phyloP scores from a whole-genome alignment of 2,329 filamentous ascomycete genomes.

The Cladophialophora yegresii region DNA sequence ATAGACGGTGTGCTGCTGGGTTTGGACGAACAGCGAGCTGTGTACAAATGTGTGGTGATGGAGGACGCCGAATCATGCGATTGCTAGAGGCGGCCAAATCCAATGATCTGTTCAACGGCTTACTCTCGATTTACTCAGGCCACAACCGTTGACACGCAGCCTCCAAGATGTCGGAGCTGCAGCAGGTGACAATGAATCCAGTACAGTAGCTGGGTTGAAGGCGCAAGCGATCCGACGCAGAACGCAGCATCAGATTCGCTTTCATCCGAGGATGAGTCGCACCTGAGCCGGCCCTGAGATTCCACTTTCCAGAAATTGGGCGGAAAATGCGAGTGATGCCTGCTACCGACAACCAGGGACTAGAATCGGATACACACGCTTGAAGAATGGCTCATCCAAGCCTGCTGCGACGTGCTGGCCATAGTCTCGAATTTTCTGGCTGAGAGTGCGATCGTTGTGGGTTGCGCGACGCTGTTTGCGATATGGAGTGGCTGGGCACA shows the following conservation, averaged over 20 bases:
- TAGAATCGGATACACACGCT: conserved; percentile 8
- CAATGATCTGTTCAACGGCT: neutral
- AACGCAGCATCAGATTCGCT: neutral
- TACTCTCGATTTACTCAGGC: neutral
- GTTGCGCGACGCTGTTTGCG: conserved; percentile 4
- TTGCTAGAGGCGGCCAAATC: conserved; percentile 20
- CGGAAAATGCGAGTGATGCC: conserved; percentile 8
- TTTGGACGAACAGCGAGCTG: conserved; percentile 6
- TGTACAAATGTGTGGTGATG: conserved; percentile 13
- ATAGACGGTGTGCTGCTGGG: conserved; percentile 1
- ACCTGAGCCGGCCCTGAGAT: neutral
- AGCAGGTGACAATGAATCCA: conserved; percentile 3
- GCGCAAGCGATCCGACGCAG: neutral
- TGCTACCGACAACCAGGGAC: conserved; percentile 16
- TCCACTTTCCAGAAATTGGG: neutral
- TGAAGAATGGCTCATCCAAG: conserved; percentile 14
- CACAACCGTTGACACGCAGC: conserved; percentile 9
- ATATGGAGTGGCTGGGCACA: conserved; percentile 19
- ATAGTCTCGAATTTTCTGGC: conserved; percentile 21
- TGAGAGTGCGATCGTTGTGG: conserved; percentile 6
- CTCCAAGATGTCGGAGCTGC: conserved; percentile 17
- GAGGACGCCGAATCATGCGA: conserved; percentile 12
- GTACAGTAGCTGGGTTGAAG: neutral
- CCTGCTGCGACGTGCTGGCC: conserved; percentile 14
- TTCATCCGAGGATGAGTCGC: neutral